Conservation (phyloP, 2,329 filamentous ascomycete species). For the Metarhizium rileyi region DNA sequence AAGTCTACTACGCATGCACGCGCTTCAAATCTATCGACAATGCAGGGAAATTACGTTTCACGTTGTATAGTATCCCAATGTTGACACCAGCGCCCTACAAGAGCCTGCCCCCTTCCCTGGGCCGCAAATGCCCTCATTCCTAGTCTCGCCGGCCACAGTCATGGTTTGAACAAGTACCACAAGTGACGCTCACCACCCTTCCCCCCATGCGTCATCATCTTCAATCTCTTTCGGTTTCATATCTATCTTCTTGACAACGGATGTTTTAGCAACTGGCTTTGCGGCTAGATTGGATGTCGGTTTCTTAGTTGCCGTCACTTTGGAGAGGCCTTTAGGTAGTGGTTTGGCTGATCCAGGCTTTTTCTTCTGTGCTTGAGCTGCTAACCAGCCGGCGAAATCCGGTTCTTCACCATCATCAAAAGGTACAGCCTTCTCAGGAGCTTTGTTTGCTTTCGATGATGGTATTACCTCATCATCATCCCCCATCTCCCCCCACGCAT, state of each 20-base stretch:
- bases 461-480: conserved; percentile 37
- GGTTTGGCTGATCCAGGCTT: conserved; percentile 54
- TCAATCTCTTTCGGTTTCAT: conserved; percentile 52
- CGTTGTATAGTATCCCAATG: conserved; percentile 1
- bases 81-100: background rate
- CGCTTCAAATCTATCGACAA: background rate
- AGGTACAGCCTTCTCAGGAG: conserved; percentile 33
- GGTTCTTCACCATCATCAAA: conserved; percentile 77
- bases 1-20: too few relatives aligned
- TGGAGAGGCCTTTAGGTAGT: conserved; percentile 75
- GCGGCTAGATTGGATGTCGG: conserved; percentile 27
- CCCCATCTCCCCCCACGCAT: conserved; percentile 68
- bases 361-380: conserved; percentile 73
- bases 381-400: conserved; percentile 92
- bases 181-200: conserved; percentile 43
- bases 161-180: background rate
- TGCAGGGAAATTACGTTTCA: background rate
- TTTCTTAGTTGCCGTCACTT: conserved; percentile 39
- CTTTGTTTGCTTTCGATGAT: conserved; percentile 20
- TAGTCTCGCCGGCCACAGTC: too few relatives aligned
- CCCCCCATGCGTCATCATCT: conserved; percentile 56
- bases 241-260: conserved; percentile 56
- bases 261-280: conserved; percentile 25
- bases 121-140: too few relatives aligned
- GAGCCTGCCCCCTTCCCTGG: too few relatives aligned